Evolutionary conservation across 73 alveolate species (phyloP).

Genomic region (Paramecium sonneborni): DNA sequence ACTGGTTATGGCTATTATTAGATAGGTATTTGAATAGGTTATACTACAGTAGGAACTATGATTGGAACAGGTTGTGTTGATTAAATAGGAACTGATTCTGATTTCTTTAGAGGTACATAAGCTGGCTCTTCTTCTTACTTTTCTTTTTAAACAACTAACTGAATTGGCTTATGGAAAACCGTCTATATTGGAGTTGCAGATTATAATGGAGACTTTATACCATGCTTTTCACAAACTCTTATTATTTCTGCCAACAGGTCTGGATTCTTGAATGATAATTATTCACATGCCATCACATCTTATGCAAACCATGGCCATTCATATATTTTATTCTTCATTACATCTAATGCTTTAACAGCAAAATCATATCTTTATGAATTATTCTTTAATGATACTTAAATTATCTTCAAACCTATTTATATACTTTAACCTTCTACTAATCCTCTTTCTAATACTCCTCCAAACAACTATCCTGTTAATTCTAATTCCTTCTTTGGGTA

Average conservation of each 20-base stretch:
- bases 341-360: constrained; percentile 35
- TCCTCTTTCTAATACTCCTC: constrained; percentile 71
- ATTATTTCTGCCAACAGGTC: neutral
- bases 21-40: neutral
- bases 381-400: neutral
- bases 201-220: neutral
- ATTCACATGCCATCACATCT: constrained; percentile 2
- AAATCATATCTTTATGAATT: constrained; percentile 29
- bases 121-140: neutral
- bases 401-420: neutral
- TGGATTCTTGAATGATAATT: constrained; percentile 1
- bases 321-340: constrained; percentile 36
- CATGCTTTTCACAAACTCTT: constrained; percentile 23
- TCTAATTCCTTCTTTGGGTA: constrained; percentile 94
- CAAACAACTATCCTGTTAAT: constrained; percentile 92
- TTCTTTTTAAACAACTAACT: neutral
- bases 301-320: constrained; percentile 59
- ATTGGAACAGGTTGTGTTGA: neutral
- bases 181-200: neutral
- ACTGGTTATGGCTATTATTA: neutral
- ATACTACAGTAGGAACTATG: neutral
- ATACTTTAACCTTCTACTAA: constrained; percentile 14
- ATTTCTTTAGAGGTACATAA: neutral
- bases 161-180: neutral
- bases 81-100: neutral